Evolutionary conservation across 768 basidiomycete species (phyloP), one percentile per base, ranked within the genome.

Genomic region (Hypholoma sublateritium): DNA sequence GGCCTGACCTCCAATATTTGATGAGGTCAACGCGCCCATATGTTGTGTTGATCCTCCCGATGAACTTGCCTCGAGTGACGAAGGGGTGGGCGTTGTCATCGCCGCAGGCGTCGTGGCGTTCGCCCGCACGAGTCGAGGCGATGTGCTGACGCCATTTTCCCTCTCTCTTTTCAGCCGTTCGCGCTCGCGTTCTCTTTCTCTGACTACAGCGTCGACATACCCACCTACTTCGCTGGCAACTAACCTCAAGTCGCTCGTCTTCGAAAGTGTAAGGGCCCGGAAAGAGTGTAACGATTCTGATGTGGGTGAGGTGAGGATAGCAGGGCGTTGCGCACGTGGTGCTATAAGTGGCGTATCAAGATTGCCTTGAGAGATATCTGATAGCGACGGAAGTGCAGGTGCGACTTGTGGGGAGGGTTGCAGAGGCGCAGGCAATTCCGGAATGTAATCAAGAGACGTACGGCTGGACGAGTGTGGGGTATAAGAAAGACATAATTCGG

Each of bases 111-210:
- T 71, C 25, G 69, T 63, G 4, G 68, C 64, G 17, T 64, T 61
- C 34, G 70, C 62, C 39, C 73, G 67, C 8, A 61, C 48, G 56
- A 74, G 61, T 45, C 69, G 72, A 7, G 77, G 77, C 1, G 77
- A 76, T 22, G 69, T 63, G 24, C 66, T 59, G 28, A 60, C 53
- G 2, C 69, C 76, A 36, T 71, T 76, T 63, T 90, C 87, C 17
- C 87, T 74, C 68, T 88, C 89, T 46, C 80, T 75, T 62, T 84
- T 84, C 46, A 91, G 77, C 24, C 89, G 77, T 61, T 92, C 90
- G 5, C 89, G 77, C 68, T 94, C 91, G 55, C 78, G 77, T 58
- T 93, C 92, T 16, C 92, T 77, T 63, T 93, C 92, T 59, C 82
- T 83, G 3, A 85, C 86, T 5, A 92, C 80, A 8, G 81, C 80